These are phyloP conservation scores for Hortaea sp. DNA, from an alignment of 2,329 filamentous ascomycete genomes.

Conservation along the genomic window DNA sequence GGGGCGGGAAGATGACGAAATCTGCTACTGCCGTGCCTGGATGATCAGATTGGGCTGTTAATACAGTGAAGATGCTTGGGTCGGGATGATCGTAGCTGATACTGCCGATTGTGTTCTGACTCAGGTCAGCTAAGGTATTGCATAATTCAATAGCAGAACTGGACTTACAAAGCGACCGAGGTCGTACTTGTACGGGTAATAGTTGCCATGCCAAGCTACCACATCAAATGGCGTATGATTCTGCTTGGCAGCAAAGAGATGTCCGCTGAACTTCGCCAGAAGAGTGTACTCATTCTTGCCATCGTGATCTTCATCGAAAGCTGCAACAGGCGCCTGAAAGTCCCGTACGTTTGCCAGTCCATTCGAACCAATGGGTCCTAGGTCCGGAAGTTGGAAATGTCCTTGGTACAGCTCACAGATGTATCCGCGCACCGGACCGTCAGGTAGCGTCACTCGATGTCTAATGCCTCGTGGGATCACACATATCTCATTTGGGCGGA, in stretches of 20 bases:
- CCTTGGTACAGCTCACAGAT: conserved; percentile 57
- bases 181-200: conserved; percentile 51
- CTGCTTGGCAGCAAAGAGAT: conserved; percentile 51
- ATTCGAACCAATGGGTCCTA: conserved; percentile 57
- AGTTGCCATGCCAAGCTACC: conserved; percentile 62
- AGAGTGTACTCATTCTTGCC: conserved; percentile 42
- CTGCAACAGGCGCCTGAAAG: conserved; percentile 53
- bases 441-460: conserved; percentile 50
- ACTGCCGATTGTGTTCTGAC: conserved; percentile 40
- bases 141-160: too few relatives aligned
- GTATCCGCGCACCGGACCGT: conserved; percentile 54
- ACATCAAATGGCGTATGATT: conserved; percentile 61
- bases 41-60: conserved; percentile 51
- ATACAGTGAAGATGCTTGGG: conserved; percentile 56
- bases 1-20: conserved; percentile 63
- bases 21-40: conserved; percentile 51
- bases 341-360: conserved; percentile 56
- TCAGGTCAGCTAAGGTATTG: too few relatives aligned
- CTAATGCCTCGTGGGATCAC: conserved; percentile 58
- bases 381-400: conserved; percentile 55
- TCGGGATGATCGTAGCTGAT: conserved; percentile 56
- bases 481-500: conserved; percentile 58
- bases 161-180: conserved; percentile 41
- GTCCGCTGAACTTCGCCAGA: conserved; percentile 52
- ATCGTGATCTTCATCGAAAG: conserved; percentile 45